phyloP scores from a whole-genome alignment of 1,284 basidiomycete genomes.

The Ceratobasidium sp. region DNA sequence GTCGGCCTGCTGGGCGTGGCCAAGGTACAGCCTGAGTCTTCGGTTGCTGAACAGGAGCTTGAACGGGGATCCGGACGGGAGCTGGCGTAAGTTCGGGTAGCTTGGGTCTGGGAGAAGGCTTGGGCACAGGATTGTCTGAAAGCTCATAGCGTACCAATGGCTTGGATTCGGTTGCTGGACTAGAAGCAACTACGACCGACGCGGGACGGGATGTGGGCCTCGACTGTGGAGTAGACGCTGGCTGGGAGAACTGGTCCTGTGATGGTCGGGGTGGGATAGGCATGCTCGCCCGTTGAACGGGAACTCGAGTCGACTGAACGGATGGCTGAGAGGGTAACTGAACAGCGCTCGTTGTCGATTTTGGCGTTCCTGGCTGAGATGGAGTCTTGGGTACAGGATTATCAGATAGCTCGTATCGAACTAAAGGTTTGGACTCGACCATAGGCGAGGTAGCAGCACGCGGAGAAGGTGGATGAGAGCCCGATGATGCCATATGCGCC shows the following conservation, averaged over 20 bases:
- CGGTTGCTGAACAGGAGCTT: background rate
- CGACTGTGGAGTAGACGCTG: background rate
- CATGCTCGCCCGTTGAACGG: no score
- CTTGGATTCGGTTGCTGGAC: background rate
- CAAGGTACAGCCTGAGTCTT: background rate
- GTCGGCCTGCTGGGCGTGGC: background rate
- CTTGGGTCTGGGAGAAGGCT: background rate
- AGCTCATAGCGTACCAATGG: constrained; percentile 16
- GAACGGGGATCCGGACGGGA: background rate
- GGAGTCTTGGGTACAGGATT: background rate
- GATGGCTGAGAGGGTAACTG: background rate
- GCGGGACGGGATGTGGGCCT: background rate
- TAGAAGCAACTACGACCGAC: background rate
- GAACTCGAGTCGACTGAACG: background rate
- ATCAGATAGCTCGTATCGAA: constrained; percentile 15
- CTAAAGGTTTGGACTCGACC: background rate
- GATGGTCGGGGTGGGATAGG: background rate
- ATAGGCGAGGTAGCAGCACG: background rate
- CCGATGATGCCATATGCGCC: no score
- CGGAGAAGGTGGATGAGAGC: background rate
- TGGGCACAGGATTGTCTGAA: constrained; percentile 8
- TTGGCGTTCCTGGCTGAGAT: background rate
- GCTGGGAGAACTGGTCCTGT: background rate
- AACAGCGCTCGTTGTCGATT: background rate
- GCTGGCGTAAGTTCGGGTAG: background rate